These are phyloP conservation scores for Erodium chrysanthum DNA, from an alignment of 441 rosid species.

Conservation along the genomic window DNA sequence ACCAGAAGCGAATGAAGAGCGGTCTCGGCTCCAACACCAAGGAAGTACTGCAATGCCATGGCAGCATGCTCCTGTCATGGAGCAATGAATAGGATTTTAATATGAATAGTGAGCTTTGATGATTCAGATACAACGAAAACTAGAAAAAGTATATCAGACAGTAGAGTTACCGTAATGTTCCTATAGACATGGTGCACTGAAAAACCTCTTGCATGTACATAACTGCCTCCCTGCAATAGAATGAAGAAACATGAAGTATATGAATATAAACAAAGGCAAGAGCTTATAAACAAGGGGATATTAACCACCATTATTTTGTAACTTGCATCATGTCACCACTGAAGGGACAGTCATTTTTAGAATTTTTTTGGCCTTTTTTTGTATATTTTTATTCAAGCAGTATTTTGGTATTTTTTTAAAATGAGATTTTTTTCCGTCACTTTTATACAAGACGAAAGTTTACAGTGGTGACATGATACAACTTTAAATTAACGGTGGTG, in stretches of 20 bases:
- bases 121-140: conserved; percentile 8
- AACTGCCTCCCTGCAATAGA: conserved; percentile 68
- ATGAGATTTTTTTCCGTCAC: no score
- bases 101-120: conserved; percentile 12
- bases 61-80: conserved; percentile 68
- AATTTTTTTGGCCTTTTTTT: no score
- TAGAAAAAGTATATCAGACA: not conserved
- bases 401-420: no score
- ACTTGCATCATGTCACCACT: no score
- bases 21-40: conserved; percentile 42
- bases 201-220: conserved; percentile 67
- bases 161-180: conserved; percentile 52
- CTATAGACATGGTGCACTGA: conserved; percentile 60
- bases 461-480: no score
- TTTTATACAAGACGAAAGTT: no score
- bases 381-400: no score
- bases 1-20: conserved; percentile 66
- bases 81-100: conserved; percentile 4
- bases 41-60: conserved; percentile 65
- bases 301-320: no score
- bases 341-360: no score
- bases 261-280: conserved; percentile 13
- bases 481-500: no score
- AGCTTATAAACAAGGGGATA: no score
- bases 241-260: conserved; percentile 6